Conservation (phyloP, 1,284 basidiomycete genomes). For the Rhizoctonia solani region DNA sequence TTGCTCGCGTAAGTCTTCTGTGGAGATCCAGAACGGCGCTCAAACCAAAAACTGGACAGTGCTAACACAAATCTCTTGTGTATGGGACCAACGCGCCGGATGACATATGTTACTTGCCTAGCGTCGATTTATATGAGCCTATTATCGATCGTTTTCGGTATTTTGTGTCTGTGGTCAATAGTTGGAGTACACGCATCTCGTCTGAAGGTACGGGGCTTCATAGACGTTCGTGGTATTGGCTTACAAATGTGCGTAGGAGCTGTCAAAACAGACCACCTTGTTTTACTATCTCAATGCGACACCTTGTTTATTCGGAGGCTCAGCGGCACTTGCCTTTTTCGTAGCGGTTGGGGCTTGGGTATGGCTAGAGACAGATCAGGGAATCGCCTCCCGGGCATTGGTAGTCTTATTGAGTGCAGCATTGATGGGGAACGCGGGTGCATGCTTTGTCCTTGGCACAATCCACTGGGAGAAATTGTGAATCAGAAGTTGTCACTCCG, state of each 20-base stretch:
- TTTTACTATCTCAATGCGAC: slow-evolving; percentile 8
- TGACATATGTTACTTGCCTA: slow-evolving; percentile 3
- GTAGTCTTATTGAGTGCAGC: slow-evolving; percentile 15
- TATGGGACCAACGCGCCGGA: background rate
- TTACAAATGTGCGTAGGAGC: background rate
- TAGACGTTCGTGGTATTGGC: background rate
- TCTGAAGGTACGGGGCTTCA: background rate
- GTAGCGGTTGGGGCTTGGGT: slow-evolving; percentile 21
- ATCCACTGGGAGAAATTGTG: background rate
- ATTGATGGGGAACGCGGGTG: slow-evolving; percentile 9
- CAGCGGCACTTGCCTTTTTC: slow-evolving; percentile 16
- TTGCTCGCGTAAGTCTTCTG: slow-evolving; percentile 6
- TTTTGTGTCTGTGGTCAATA: slow-evolving; percentile 13
- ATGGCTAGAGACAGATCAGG: background rate
- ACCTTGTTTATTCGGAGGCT: slow-evolving; percentile 18
- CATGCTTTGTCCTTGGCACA: slow-evolving; percentile 18
- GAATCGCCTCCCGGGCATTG: background rate
- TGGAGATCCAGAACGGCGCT: background rate
- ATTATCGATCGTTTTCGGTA: slow-evolving; percentile 17
- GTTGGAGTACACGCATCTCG: background rate
- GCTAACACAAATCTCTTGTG: slow-evolving; percentile 16
- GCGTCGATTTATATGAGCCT: slow-evolving; percentile 20
- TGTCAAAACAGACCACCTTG: background rate
- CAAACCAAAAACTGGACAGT: background rate
- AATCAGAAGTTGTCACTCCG: no score